phyloP scores from a whole-genome alignment of 2,329 filamentous ascomycete genomes.

The Amauroascus verrucosus region DNA sequence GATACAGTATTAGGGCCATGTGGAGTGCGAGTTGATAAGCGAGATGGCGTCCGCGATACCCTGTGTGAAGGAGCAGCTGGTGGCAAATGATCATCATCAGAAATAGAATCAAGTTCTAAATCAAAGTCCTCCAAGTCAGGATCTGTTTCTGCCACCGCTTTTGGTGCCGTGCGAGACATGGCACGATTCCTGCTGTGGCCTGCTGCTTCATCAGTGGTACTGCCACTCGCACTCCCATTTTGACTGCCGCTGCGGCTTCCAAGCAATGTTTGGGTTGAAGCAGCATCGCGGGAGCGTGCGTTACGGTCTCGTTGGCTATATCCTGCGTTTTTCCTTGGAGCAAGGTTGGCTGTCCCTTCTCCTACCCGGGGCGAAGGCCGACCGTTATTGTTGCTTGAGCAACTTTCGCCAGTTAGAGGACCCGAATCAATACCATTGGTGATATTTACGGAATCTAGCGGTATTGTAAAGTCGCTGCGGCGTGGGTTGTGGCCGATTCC shows the following conservation, averaged over 20 bases:
- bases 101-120: constrained; percentile 32
- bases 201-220: constrained; percentile 38
- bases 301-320: constrained; percentile 39
- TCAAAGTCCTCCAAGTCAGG: constrained; percentile 30
- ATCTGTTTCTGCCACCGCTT: constrained; percentile 21
- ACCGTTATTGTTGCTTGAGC: constrained; percentile 48
- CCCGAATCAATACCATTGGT: constrained; percentile 26
- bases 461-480: constrained; percentile 49
- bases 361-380: constrained; percentile 40
- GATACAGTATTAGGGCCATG: constrained; percentile 17
- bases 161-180: constrained; percentile 18
- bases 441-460: constrained; percentile 41
- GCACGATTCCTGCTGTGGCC: constrained; percentile 27
- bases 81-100: constrained; percentile 49
- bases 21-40: constrained; percentile 21
- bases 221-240: constrained; percentile 38
- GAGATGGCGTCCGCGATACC: constrained; percentile 29
- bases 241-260: constrained; percentile 28
- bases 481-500: constrained; percentile 70
- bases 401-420: constrained; percentile 33
- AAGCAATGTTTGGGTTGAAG: constrained; percentile 45
- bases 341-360: constrained; percentile 30
- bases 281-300: constrained; percentile 30
- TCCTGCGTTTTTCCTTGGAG: constrained; percentile 43
- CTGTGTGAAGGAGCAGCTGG: constrained; percentile 39